Conservation (phyloP, 176 grass and related monocot genomes). For the Rhynchospora breviuscula region DNA sequence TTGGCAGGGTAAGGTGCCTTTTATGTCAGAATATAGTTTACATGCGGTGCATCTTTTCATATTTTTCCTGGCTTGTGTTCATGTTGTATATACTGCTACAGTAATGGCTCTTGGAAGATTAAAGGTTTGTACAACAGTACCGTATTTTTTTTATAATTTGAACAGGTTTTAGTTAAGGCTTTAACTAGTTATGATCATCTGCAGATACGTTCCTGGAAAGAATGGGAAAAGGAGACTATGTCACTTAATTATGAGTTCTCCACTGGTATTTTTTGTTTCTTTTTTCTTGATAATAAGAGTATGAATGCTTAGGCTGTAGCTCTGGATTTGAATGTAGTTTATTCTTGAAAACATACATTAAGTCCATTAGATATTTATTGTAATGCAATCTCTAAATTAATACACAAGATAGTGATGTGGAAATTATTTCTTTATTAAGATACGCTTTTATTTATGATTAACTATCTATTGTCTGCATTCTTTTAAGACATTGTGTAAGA, state of each 20-base stretch:
- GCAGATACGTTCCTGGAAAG: slow-evolving; percentile 81
- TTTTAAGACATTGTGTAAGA: not conserved
- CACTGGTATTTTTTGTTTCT: slow-evolving; percentile 34
- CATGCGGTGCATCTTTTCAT: slow-evolving; percentile 87
- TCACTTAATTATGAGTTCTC: slow-evolving; percentile 50
- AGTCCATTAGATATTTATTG: not conserved
- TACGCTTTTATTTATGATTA: not conserved
- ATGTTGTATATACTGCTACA: slow-evolving; percentile 61
- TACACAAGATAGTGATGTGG: not conserved
- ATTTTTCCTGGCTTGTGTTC: slow-evolving; percentile 86
- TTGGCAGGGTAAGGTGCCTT: slow-evolving; percentile 64
- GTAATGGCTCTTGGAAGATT: slow-evolving; percentile 72
- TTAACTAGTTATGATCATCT: not conserved
- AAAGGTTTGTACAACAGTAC: slow-evolving; percentile 39
- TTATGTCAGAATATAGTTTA: slow-evolving; percentile 56
- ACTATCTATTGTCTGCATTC: not conserved
- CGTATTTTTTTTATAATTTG: not conserved
- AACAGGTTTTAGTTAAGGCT: not conserved
- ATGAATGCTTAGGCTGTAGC: not conserved
- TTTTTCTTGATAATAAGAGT: not conserved
- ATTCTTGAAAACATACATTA: not conserved
- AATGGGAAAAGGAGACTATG: slow-evolving; percentile 76
- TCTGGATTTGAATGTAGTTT: not conserved
- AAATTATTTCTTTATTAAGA: not conserved
- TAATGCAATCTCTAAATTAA: not conserved